Evolutionary conservation across 169 alveolate species (phyloP).

Genomic region (Plasmodium adleri): DNA sequence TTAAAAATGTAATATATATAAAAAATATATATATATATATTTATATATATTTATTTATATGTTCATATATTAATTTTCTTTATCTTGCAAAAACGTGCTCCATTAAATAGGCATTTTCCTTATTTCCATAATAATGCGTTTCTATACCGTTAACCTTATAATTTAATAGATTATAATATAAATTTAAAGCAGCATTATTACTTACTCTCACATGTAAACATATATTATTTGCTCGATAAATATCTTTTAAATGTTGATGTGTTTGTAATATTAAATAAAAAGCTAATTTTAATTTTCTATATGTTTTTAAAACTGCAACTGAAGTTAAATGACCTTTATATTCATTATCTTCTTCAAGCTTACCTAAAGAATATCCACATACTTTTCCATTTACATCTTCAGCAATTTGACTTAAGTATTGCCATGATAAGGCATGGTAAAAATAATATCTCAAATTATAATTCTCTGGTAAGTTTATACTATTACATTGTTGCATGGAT

Average conservation of each 20-base stretch:
- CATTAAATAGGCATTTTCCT: conserved; percentile 87
- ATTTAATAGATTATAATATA: conserved; percentile 79
- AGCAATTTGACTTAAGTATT: conserved; percentile 88
- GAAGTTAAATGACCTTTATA: conserved; percentile 86
- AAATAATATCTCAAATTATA: conserved; percentile 95
- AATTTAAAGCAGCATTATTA: conserved; percentile 82
- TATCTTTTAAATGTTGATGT: conserved; percentile 73
- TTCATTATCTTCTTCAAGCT: conserved; percentile 86
- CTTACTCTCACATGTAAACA: conserved; percentile 83
- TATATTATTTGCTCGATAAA: conserved; percentile 69
- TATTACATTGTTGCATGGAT: conserved; percentile 83
- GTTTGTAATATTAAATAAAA: conserved; percentile 79
- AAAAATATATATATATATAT: not conserved
- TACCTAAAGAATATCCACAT: conserved; percentile 86
- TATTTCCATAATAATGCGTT: conserved; percentile 81
- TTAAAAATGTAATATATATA: not conserved
- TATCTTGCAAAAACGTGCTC: conserved; percentile 61
- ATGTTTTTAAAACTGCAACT: conserved; percentile 84
- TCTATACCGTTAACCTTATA: conserved; percentile 83
- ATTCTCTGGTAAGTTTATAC: conserved; percentile 91
- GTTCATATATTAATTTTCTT: not conserved
- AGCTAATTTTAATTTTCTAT: conserved; percentile 82
- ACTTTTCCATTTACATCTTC: conserved; percentile 77
- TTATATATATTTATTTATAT: not conserved
- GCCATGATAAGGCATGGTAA: conserved; percentile 97